Percentiles rank a stretch among this genome's conserved stretches.
phyloP scores from a whole-genome alignment of 306 rosid genomes.

The Malus orientalis region DNA sequence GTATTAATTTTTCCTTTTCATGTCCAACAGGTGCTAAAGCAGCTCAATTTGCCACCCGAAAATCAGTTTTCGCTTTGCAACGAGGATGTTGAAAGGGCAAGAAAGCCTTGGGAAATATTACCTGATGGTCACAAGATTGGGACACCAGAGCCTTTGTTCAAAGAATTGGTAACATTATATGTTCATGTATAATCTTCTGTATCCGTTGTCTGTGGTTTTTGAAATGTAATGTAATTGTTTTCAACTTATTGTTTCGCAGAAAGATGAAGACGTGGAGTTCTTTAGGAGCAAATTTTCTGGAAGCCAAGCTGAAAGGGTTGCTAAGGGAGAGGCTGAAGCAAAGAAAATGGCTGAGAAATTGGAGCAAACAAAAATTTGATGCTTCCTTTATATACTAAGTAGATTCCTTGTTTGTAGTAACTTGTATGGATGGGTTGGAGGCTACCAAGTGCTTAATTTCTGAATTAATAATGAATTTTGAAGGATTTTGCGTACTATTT shows the following conservation, averaged over 20 bases:
- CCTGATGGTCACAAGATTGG: constrained; percentile 64
- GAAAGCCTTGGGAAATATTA: constrained; percentile 50
- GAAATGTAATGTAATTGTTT: constrained; percentile 1
- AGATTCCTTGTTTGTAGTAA: not conserved
- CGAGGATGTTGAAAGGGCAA: constrained; percentile 46
- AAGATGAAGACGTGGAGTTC: constrained; percentile 62
- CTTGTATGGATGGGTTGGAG: not conserved
- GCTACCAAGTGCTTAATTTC: not conserved
- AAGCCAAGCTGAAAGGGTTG: constrained; percentile 60
- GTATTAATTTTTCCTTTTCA: not conserved
- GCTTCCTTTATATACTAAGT: not conserved
- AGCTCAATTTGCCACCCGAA: constrained; percentile 43
- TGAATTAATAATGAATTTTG: not conserved
- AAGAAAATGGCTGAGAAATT: constrained; percentile 38
- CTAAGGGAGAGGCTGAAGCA: constrained; percentile 47
- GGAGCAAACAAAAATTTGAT: constrained; percentile 50
- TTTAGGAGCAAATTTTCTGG: constrained; percentile 50
- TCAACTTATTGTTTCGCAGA: constrained; percentile 27
- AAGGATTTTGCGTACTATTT: not conserved
- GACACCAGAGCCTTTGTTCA: constrained; percentile 53
- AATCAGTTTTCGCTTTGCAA: constrained; percentile 35
- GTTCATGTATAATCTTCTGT: not conserved
- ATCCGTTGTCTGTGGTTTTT: constrained; percentile 2
- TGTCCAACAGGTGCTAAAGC: constrained; percentile 48
- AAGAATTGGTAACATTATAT: constrained; percentile 41